Evolutionary conservation across 179 eudicot genomes (phyloP).

Genomic region (Beta macrorhiza): DNA sequence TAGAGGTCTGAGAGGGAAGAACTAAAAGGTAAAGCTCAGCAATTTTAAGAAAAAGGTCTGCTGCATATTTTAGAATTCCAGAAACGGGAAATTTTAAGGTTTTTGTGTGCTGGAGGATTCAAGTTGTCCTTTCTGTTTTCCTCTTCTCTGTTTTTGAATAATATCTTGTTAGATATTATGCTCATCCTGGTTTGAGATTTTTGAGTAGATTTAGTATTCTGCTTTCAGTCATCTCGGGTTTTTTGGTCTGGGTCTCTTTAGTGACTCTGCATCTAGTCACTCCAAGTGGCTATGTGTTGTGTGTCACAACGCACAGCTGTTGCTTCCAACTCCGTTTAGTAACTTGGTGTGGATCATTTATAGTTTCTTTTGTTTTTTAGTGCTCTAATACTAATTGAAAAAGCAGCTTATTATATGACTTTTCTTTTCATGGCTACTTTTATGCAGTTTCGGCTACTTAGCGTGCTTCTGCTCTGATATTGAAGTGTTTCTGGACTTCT

Average conservation of each 20-base stretch:
- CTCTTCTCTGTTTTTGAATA: background rate
- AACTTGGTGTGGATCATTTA: background rate
- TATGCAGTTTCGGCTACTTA: constrained; percentile 81
- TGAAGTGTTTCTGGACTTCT: constrained; percentile 62
- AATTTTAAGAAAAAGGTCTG: background rate
- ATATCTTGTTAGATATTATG: background rate
- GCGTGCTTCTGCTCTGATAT: constrained; percentile 84
- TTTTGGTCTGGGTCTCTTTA: background rate
- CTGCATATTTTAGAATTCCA: background rate
- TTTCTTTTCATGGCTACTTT: background rate
- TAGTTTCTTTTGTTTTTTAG: background rate
- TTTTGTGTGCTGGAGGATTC: background rate
- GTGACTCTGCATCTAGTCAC: background rate
- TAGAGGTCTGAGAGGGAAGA: background rate
- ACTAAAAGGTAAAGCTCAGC: background rate
- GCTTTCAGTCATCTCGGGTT: background rate
- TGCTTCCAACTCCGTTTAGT: background rate
- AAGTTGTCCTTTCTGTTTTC: background rate
- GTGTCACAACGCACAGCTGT: background rate
- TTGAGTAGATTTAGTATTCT: background rate
- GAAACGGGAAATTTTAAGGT: background rate
- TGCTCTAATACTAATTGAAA: background rate
- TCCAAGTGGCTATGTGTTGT: background rate
- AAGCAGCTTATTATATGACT: background rate
- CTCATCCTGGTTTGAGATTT: background rate